Conservation (phyloP, 805 yeast genomes). For the Maudiozyma saulgeensis region DNA sequence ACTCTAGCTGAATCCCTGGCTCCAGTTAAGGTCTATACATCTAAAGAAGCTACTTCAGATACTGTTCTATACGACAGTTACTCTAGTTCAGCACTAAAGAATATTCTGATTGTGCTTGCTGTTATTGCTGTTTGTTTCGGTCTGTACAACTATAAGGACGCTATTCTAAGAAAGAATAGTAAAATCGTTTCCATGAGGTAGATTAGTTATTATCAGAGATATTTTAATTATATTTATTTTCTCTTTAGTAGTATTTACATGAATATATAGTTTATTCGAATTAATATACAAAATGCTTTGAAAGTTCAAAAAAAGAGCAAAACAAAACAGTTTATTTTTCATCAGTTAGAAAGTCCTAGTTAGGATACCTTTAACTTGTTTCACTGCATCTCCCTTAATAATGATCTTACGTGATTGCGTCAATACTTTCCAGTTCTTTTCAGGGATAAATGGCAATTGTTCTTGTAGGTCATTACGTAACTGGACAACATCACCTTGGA, state of each 20-base stretch:
- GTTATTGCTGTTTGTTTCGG: background rate
- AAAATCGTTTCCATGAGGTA: constrained; percentile 3
- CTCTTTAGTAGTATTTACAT: background rate
- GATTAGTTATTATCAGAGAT: background rate
- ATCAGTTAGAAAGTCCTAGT: constrained; percentile 3
- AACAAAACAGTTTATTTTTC: too few species aligned
- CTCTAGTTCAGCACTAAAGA: background rate
- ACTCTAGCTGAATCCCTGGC: constrained; percentile 14
- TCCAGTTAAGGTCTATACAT: constrained; percentile 10
- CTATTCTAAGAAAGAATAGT: background rate
- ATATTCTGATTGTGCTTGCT: background rate
- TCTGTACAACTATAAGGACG: background rate
- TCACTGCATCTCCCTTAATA: constrained; percentile 39
- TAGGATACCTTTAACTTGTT: constrained; percentile 27
- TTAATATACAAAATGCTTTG: background rate
- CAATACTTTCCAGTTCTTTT: constrained; percentile 38
- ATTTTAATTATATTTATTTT: background rate
- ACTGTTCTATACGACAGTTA: background rate
- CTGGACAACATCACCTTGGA: constrained; percentile 57
- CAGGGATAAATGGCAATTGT: constrained; percentile 39
- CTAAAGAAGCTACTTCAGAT: background rate
- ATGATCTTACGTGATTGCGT: constrained; percentile 45
- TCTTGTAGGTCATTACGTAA: constrained; percentile 57
- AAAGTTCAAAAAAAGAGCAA: too few species aligned
- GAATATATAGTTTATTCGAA: background rate